Evolutionary conservation across 139 green algal species (phyloP).

Genomic region (Astrephomene gubernaculifera): DNA sequence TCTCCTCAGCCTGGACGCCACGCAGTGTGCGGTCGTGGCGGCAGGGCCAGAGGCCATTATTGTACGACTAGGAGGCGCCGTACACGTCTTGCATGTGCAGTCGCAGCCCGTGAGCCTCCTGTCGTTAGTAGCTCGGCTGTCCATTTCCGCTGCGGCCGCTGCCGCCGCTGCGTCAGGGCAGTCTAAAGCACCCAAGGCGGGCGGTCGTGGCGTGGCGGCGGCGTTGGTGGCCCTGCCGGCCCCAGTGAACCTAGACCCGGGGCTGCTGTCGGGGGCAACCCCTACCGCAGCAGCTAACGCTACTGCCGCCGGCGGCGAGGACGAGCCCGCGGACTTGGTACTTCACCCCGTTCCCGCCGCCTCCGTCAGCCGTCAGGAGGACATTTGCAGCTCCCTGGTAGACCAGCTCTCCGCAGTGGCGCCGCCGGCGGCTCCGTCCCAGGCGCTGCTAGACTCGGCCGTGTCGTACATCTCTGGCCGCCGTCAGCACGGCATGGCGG

Average conservation of each 20-base stretch:
- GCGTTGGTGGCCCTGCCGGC: conserved; percentile 14
- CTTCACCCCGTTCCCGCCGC: conserved; percentile 13
- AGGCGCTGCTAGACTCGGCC: conserved; percentile 18
- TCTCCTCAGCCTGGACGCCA: background rate
- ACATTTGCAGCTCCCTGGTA: conserved; percentile 41
- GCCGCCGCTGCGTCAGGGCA: background rate
- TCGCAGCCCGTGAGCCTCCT: conserved; percentile 35
- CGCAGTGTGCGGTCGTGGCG: background rate
- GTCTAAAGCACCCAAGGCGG: background rate
- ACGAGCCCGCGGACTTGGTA: background rate
- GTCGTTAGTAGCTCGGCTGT: conserved; percentile 39
- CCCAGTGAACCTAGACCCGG: conserved; percentile 9
- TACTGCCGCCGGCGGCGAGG: background rate
- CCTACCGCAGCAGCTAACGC: background rate
- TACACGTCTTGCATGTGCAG: conserved; percentile 15
- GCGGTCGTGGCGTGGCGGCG: background rate
- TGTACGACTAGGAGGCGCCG: conserved; percentile 10
- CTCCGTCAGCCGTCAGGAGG: conserved; percentile 3
- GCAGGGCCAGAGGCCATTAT: conserved; percentile 12
- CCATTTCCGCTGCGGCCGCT: conserved; percentile 8
- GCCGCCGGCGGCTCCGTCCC: background rate
- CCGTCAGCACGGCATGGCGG: conserved; percentile 19
- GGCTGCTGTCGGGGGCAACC: background rate
- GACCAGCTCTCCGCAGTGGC: background rate
- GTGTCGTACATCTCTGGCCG: conserved; percentile 23